These are phyloP conservation scores for Termitomyces sp. DNA, from an alignment of 768 basidiomycete genomes.

Conservation along the genomic window DNA sequence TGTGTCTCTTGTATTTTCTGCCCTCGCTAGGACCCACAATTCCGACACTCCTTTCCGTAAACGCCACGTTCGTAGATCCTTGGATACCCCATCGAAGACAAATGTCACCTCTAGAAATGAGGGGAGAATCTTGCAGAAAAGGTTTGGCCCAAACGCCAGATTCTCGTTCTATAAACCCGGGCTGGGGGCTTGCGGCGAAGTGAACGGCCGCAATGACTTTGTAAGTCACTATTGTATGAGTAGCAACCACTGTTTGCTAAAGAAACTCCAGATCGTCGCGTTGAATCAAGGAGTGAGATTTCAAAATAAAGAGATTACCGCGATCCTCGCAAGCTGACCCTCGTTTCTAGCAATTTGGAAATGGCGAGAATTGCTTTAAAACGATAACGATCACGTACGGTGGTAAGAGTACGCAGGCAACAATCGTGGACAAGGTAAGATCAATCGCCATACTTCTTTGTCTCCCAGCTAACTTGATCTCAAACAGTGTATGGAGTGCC, in stretches of 20 bases:
- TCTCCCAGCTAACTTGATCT: not conserved
- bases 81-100: not conserved
- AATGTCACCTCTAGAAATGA: constrained; percentile 1
- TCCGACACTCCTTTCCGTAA: constrained; percentile 1
- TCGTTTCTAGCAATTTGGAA: constrained; percentile 17
- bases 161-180: constrained; percentile 29
- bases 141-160: constrained; percentile 21
- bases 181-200: constrained; percentile 48
- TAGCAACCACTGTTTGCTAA: not conserved
- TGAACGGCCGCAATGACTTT: constrained; percentile 34
- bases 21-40: constrained; percentile 10
- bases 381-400: constrained; percentile 48
- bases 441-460: not conserved
- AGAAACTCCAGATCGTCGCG: constrained; percentile 42
- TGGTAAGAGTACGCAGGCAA: constrained; percentile 39
- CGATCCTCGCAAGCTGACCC: not conserved
- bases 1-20: constrained; percentile 11
- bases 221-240: constrained; percentile 25
- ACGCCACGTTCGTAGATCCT: constrained; percentile 10
- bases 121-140: constrained; percentile 20
- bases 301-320: not conserved
- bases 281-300: constrained; percentile 14
- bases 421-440: constrained; percentile 50
- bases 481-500: constrained; percentile 48
- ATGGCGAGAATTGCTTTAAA: constrained; percentile 40